phyloP scores from a whole-genome alignment of 345 rosid genomes.

The Brassica cretica region DNA sequence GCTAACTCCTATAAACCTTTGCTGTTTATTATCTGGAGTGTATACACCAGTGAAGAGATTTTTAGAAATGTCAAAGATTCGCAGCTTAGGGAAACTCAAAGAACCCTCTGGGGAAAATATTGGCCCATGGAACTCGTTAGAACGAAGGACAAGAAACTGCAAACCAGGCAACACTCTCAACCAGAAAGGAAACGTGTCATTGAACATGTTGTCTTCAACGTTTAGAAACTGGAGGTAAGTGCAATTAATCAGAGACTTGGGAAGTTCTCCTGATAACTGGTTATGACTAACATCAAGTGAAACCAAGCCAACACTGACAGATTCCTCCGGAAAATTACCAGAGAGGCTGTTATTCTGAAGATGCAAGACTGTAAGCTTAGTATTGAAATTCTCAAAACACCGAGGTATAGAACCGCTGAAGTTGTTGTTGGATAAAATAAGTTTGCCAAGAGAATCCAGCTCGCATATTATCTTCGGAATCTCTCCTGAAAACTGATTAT shows the following conservation, averaged over 20 bases:
- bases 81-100: not conserved
- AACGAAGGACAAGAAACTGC: not conserved
- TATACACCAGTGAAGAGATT: not conserved
- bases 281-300: not conserved
- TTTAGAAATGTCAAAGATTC: not conserved
- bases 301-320: not conserved
- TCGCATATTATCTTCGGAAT: not conserved
- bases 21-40: not conserved
- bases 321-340: not conserved
- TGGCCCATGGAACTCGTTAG: not conserved
- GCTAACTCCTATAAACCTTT: not conserved
- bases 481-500: not conserved
- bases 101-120: not conserved
- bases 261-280: not conserved
- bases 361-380: not conserved
- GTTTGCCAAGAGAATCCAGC: not conserved
- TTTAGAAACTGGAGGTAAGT: not conserved
- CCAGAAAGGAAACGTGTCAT: not conserved
- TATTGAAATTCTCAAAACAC: not conserved
- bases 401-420: not conserved
- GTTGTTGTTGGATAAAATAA: not conserved
- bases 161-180: not conserved
- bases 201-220: not conserved
- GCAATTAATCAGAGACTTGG: not conserved
- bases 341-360: not conserved